Conservation (phyloP, 2,329 filamentous ascomycete genomes). For the Colletotrichum sp. region DNA sequence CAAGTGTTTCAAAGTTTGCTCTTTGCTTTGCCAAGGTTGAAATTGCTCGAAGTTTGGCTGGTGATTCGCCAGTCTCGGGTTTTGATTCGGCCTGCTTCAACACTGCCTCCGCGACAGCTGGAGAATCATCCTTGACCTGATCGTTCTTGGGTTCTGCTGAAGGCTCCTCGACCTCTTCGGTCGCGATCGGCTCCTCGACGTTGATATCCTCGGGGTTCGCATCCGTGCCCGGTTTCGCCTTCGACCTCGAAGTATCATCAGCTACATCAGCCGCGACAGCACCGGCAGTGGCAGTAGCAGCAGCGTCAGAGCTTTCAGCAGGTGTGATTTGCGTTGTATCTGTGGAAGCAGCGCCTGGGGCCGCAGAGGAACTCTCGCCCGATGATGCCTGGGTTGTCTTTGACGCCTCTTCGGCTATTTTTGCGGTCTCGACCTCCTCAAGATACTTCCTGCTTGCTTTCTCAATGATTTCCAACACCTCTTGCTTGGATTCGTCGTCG, state of each 20-base stretch:
- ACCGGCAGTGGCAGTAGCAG: not conserved
- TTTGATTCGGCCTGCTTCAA: constrained; percentile 15
- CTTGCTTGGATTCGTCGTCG: constrained; percentile 43
- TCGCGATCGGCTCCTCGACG: constrained; percentile 34
- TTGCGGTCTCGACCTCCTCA: constrained; percentile 35
- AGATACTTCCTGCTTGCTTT: constrained; percentile 58
- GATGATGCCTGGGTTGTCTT: not conserved
- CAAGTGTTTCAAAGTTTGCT: constrained; percentile 36
- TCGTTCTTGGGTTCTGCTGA: not conserved
- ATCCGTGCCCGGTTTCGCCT: not conserved
- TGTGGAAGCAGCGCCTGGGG: not conserved
- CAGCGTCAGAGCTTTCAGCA: not conserved
- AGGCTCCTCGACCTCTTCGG: constrained; percentile 28
- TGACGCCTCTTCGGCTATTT: constrained; percentile 5
- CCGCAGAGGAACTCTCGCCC: not conserved
- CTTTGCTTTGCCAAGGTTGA: constrained; percentile 32
- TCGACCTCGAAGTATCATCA: not conserved
- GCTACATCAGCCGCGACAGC: not conserved
- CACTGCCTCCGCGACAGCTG: not conserved
- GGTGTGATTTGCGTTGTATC: not conserved
- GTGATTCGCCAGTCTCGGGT: not conserved
- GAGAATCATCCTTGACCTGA: not conserved
- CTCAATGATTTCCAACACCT: constrained; percentile 55
- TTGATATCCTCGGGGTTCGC: constrained; percentile 53
- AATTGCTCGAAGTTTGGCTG: not conserved